These are phyloP conservation scores for Cercophora samala DNA, from an alignment of 495 filamentous ascomycete genomes.

Conservation along the genomic window DNA sequence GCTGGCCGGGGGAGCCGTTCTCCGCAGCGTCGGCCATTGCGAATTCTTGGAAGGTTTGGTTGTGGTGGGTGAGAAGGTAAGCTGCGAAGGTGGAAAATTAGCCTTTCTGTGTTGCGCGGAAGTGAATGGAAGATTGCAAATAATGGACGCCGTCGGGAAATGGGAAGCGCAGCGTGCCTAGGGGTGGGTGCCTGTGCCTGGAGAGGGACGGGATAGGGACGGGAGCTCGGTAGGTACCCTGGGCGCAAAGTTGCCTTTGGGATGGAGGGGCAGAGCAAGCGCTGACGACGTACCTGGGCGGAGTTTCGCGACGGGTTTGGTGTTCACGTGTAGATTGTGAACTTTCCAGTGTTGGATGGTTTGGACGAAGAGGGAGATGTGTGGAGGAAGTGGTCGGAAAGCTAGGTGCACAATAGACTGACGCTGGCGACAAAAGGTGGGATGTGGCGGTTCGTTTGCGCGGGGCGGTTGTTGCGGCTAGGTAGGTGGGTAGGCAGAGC, in stretches of 20 bases:
- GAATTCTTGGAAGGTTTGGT: constrained; percentile 28
- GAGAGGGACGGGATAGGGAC: not conserved
- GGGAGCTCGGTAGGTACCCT: too few species aligned
- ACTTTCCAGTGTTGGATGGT: not conserved
- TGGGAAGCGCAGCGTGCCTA: not conserved
- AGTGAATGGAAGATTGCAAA: not conserved
- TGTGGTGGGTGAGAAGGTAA: constrained; percentile 1
- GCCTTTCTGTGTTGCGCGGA: not conserved
- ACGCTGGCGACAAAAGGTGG: not conserved
- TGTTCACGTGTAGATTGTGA: not conserved
- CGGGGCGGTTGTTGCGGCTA: not conserved
- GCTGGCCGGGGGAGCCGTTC: constrained; percentile 56
- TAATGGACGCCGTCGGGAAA: not conserved
- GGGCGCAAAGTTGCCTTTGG: not conserved
- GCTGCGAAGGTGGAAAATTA: not conserved
- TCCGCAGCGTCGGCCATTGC: constrained; percentile 55
- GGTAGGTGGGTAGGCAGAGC: not conserved
- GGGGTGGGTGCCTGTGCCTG: not conserved
- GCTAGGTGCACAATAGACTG: not conserved
- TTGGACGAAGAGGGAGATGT: not conserved
- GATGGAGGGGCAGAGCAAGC: not conserved
- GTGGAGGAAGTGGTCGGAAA: not conserved
- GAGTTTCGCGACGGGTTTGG: not conserved
- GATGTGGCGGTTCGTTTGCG: not conserved
- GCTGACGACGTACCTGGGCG: not conserved